Percentiles rank a stretch among this genome's conserved stretches.
Evolutionary conservation across 768 basidiomycete species (phyloP).

Genomic region (Pisolithus tinctorius): DNA sequence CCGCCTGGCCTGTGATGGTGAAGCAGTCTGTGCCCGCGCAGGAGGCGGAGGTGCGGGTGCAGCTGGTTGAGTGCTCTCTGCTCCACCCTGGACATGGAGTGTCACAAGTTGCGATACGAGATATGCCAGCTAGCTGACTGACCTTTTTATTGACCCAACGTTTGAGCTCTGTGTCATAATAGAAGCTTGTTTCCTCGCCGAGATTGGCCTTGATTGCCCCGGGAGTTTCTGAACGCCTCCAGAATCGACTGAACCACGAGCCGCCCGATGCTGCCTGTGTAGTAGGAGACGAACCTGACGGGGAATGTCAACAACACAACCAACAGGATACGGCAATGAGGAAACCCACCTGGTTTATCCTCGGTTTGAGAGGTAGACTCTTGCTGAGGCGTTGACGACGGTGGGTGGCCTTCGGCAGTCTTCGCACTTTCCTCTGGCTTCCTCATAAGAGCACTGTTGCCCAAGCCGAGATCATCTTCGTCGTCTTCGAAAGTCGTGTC

Average conservation of each 20-base stretch:
- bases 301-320: slow-evolving; percentile 1
- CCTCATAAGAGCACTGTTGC: slow-evolving; percentile 53
- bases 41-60: slow-evolving; percentile 75
- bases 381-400: slow-evolving; percentile 13
- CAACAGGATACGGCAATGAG: not conserved
- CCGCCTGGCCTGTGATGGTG: slow-evolving; percentile 54
- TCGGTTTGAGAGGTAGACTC: slow-evolving; percentile 13
- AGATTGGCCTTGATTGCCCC: slow-evolving; percentile 88
- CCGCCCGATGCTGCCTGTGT: slow-evolving; percentile 31
- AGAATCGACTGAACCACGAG: slow-evolving; percentile 81
- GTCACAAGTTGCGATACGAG: not conserved
- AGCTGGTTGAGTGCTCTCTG: slow-evolving; percentile 45
- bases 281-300: not conserved
- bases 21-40: slow-evolving; percentile 78
- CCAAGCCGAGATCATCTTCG: slow-evolving; percentile 87
- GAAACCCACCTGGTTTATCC: slow-evolving; percentile 26
- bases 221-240: slow-evolving; percentile 59
- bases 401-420: slow-evolving; percentile 17
- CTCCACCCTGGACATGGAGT: slow-evolving; percentile 40
- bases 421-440: slow-evolving; percentile 26
- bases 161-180: slow-evolving; percentile 92
- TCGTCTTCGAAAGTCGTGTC: slow-evolving; percentile 37
- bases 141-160: slow-evolving; percentile 97
- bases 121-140: slow-evolving; percentile 7
- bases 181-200: slow-evolving; percentile 85